Conservation (phyloP, 768 basidiomycete species). For the Hortiboletus campestris region DNA sequence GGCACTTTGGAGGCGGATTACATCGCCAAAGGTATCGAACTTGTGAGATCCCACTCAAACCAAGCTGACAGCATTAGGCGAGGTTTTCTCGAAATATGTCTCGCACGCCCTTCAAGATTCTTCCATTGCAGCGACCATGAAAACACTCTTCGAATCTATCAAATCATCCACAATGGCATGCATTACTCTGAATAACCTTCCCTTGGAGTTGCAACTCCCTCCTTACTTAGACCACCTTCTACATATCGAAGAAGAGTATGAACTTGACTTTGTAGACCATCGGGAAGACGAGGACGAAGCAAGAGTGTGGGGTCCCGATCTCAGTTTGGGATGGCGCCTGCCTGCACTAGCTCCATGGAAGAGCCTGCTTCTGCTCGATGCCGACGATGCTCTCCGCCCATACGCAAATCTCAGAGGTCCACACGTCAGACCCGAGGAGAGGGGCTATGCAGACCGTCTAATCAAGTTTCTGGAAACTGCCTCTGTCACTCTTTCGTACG, state of each 20-base stretch:
- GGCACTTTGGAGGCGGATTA: slow-evolving; percentile 69
- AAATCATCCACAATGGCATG: slow-evolving; percentile 75
- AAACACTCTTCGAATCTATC: slow-evolving; percentile 73
- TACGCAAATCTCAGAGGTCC: slow-evolving; percentile 58
- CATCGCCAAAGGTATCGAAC: slow-evolving; percentile 62
- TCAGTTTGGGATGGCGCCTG: slow-evolving; percentile 70
- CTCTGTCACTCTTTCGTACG: slow-evolving; percentile 75
- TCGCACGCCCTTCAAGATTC: slow-evolving; percentile 59
- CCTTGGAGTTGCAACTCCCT: slow-evolving; percentile 84
- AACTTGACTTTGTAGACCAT: slow-evolving; percentile 48
- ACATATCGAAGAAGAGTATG: slow-evolving; percentile 60
- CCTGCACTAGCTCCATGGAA: slow-evolving; percentile 89
- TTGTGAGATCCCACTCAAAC: not conserved
- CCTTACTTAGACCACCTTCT: slow-evolving; percentile 73
- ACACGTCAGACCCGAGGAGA: slow-evolving; percentile 62
- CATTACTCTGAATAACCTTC: slow-evolving; percentile 73
- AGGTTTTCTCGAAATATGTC: slow-evolving; percentile 56
- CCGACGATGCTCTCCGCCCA: slow-evolving; percentile 54
- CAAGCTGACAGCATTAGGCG: slow-evolving; percentile 40
- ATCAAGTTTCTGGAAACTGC: slow-evolving; percentile 74
- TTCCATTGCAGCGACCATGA: slow-evolving; percentile 78
- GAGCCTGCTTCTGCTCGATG: slow-evolving; percentile 74
- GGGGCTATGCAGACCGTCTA: slow-evolving; percentile 65
- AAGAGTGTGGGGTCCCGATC: slow-evolving; percentile 63
- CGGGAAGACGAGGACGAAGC: slow-evolving; percentile 52